Base-by-base conservation (phyloP, 2,329 filamentous ascomycete genomes). In the Aspergillus oerlinghausenensis region DNA sequence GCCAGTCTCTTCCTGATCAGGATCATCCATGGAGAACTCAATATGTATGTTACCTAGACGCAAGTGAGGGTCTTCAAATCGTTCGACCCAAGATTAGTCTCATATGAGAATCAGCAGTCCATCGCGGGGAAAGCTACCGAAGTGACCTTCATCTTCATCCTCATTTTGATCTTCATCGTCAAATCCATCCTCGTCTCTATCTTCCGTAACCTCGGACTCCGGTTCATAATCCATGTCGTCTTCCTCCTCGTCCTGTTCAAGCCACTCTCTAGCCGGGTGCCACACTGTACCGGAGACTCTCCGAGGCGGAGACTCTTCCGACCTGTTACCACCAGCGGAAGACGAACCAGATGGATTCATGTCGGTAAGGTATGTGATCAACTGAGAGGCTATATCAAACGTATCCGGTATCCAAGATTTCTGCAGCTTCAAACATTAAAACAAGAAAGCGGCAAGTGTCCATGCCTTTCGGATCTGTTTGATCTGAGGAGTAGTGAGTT, bases 141-240 rank as follows among this genome's bases (percentile, higher is more conserved):
- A 54, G 21, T 55, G 49, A 45, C 55, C 52, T 32, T 55, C 70
- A 7, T 69, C 67, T 11, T 73, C 67, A 21, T 74, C 70, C 19
- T 70, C 70, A 21, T 72, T 71, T n/a, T 69, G 68, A 21, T 73
- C 73, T 14, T 73, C 71, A 10, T 71, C 73, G 11, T 73, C 71
- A 10, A 71, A 65, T 5, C 73, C 70, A 4, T 73, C 67, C 40
- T 73, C 69, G 26, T 73, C 69, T 58, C 55, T 66, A 50, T 70
- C 71, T 48, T 69, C 73, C 51, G 65, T 72, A 8, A 53, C 47
- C 57, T 76, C 75, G 55, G 74, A 67, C 49, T 76, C 72, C 28
- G 75, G 72, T 64, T 80, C 72, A 69, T 77, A 80, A 60, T 81
- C 79, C 75, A 80, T 79, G 69, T 81, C 79, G 71, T 82, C 79